Percentiles rank a stretch among this genome's conserved stretches.
These are phyloP conservation scores for Blastobotrys parvus DNA, from an alignment of 805 yeast genomes.

Conservation along the genomic window DNA sequence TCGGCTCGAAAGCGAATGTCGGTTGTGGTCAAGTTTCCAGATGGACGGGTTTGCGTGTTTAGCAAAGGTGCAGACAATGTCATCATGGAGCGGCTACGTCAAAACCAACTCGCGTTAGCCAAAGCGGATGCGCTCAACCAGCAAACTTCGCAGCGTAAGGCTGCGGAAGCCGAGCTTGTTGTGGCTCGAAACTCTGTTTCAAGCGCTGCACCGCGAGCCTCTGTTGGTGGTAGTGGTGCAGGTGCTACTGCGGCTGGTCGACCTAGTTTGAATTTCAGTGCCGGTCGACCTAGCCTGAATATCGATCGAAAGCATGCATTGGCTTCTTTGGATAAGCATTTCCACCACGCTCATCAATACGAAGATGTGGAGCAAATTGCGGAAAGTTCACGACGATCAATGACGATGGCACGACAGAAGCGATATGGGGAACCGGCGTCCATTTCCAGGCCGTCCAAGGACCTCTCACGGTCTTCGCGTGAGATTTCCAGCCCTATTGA, in stretches of 20 bases:
- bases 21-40: constrained; percentile 68
- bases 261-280: constrained; percentile 19
- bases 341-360: constrained; percentile 19
- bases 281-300: constrained; percentile 21
- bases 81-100: constrained; percentile 63
- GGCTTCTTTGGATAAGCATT: constrained; percentile 21
- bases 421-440: constrained; percentile 15
- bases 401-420: constrained; percentile 19
- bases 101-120: constrained; percentile 48
- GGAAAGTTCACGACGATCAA: constrained; percentile 20
- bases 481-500: not conserved
- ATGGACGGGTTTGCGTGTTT: constrained; percentile 61
- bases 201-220: constrained; percentile 30
- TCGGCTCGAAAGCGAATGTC: constrained; percentile 93
- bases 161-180: constrained; percentile 63
- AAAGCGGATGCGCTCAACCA: constrained; percentile 58
- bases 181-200: constrained; percentile 45
- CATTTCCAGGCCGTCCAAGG: not conserved
- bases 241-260: constrained; percentile 10
- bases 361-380: constrained; percentile 24
- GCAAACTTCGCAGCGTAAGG: constrained; percentile 54
- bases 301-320: constrained; percentile 21
- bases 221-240: not conserved
- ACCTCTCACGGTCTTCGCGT: not conserved
- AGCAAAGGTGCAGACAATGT: constrained; percentile 97